Percentiles rank a stretch among this genome's conserved stretches.
phyloP scores from a whole-genome alignment of 129 eudicot genomes.

The Smallanthus sonchifolius region DNA sequence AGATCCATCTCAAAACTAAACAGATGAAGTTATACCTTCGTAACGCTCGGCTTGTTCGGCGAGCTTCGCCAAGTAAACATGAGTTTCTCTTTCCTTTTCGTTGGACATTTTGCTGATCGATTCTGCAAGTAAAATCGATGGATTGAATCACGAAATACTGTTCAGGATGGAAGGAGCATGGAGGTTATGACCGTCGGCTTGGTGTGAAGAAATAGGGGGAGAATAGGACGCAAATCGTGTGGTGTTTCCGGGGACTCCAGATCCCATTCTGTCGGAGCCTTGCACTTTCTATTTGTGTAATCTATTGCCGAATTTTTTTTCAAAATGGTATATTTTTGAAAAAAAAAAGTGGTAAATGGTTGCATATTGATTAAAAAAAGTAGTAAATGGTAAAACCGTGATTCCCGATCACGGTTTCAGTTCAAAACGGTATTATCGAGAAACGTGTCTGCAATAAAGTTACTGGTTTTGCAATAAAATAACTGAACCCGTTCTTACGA shows the following conservation, averaged over 20 bases:
- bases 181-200: slow-evolving; percentile 27
- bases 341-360: too few relatives aligned
- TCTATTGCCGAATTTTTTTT: too few relatives aligned
- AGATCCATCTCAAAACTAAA: slow-evolving; percentile 12
- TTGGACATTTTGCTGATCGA: slow-evolving; percentile 51
- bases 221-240: slow-evolving; percentile 35
- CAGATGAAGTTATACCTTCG: slow-evolving; percentile 41
- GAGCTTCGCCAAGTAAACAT: slow-evolving; percentile 91
- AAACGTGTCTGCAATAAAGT: too few relatives aligned
- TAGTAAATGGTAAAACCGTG: too few relatives aligned
- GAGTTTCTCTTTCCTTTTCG: slow-evolving; percentile 85
- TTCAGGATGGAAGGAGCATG: slow-evolving; percentile 9
- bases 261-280: slow-evolving; percentile 26
- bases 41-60: slow-evolving; percentile 98
- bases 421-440: too few relatives aligned
- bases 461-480: too few relatives aligned
- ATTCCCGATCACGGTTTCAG: too few relatives aligned
- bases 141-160: slow-evolving; percentile 1
- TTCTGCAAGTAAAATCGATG: slow-evolving; percentile 13
- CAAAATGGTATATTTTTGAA: too few relatives aligned
- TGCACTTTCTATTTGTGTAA: background rate
- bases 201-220: slow-evolving; percentile 21
- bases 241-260: slow-evolving; percentile 14
- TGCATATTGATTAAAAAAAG: too few relatives aligned
- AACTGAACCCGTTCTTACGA: too few relatives aligned